Conservation (phyloP, 2,329 filamentous ascomycete species). For the Zarea fungicola region DNA sequence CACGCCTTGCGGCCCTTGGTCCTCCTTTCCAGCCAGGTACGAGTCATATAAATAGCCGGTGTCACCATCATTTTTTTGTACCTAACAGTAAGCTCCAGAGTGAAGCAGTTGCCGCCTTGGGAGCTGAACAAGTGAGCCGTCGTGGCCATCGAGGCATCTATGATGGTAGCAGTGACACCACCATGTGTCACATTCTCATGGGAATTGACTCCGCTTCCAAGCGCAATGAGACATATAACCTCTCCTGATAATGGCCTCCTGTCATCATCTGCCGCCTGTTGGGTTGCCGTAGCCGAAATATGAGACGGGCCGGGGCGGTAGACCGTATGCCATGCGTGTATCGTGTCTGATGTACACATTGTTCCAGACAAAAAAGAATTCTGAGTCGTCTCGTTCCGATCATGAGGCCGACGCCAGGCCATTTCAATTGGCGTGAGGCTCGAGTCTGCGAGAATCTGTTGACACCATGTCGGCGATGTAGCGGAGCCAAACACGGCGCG, state of each 20-base stretch:
- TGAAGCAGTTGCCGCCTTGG: slow-evolving; percentile 16
- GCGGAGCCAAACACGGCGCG: not conserved
- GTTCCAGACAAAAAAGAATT: slow-evolving; percentile 3
- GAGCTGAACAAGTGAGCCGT: slow-evolving; percentile 14
- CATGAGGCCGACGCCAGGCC: not conserved
- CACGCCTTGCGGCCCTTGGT: slow-evolving; percentile 18
- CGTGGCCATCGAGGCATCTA: slow-evolving; percentile 19
- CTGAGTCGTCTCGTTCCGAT: not conserved
- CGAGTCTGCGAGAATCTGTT: slow-evolving; percentile 5
- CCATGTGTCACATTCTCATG: slow-evolving; percentile 19
- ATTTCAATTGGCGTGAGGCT: not conserved
- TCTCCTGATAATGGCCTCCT: not conserved
- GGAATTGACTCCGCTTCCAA: slow-evolving; percentile 17
- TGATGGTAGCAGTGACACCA: slow-evolving; percentile 17
- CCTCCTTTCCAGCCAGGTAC: slow-evolving; percentile 11
- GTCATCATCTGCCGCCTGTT: not conserved
- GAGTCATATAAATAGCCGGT: slow-evolving; percentile 14
- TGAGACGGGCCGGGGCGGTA: not conserved
- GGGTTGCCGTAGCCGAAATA: not conserved
- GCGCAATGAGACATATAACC: slow-evolving; percentile 8
- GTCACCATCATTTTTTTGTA: slow-evolving; percentile 17
- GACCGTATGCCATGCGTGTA: slow-evolving; percentile 5
- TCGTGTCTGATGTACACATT: not conserved
- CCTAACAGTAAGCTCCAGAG: slow-evolving; percentile 17
- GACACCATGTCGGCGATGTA: slow-evolving; percentile 8